Base-by-base conservation (phyloP, 176 grass and related monocot species). In the Secale cereale region DNA sequence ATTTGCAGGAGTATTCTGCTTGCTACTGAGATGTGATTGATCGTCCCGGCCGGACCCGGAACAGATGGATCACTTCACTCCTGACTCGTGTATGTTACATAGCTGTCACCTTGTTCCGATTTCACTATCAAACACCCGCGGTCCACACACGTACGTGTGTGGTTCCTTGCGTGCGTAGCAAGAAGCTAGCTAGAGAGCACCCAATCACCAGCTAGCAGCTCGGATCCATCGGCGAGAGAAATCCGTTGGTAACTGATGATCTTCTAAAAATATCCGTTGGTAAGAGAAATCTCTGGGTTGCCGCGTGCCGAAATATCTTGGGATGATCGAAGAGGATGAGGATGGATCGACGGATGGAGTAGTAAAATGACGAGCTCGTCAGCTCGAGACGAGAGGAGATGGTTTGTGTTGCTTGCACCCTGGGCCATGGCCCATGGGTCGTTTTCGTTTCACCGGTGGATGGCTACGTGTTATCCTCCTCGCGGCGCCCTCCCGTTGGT, bases 401-500 rank as follows among this genome's bases (percentile, higher is more conserved):
- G 28, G 0, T 17, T 16, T 16, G 45, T 16, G 15, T 19, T 7
- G 15, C 26, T 19, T 7, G 15, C 26, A n/a, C 13, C 61, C 45
- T 14, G 43, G 43, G 43, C 1, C 26, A 40, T 10, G 39, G n/a
- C n/a, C n/a, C 61, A 6, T 13, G 4, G 26, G 30, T 68, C 65
- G 30, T 35, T 68, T 68, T 22, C 65, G 30, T 78, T 15, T 80
- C 82, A 19, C 28, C 33, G 59, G 40, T 59, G 14, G 81, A 67
- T 67, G 16, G 65, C 10, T 66, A 20, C 81, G 66, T 74, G 76
- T 30, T 68, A 68, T 65, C 59, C 15, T 65, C 76, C 27, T 1
- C 11, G 46, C 45, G 87, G 82, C 59, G 82, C 20, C 25, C 33
- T 57, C 3, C 22, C 46, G 46, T 89, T 85, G 82, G 87, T 20